Conservation (phyloP, 2,329 filamentous ascomycete genomes). For the Triangularia setosa region DNA sequence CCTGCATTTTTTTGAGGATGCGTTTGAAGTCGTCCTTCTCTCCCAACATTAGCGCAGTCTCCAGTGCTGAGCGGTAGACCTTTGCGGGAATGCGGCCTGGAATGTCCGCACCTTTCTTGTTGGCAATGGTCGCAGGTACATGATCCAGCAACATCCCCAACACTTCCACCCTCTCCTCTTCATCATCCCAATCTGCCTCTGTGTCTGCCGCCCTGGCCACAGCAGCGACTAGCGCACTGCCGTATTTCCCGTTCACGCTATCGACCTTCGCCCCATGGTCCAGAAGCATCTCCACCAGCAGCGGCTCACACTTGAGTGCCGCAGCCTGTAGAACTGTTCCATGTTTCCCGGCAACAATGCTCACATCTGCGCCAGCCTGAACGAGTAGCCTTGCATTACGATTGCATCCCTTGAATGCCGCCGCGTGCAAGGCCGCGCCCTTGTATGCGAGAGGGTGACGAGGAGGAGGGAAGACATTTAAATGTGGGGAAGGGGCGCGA, state of each 20-base stretch:
- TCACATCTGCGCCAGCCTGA: slow-evolving; percentile 9
- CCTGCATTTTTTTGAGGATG: neutral
- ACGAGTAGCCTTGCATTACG: slow-evolving; percentile 8
- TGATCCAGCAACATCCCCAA: neutral
- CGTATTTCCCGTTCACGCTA: slow-evolving; percentile 4
- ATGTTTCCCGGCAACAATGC: slow-evolving; percentile 6
- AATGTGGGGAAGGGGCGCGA: neutral
- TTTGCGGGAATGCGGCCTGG: neutral
- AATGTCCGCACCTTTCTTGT: no score
- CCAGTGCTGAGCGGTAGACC: slow-evolving; percentile 1
- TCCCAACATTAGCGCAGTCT: slow-evolving; percentile 1
- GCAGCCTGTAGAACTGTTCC: slow-evolving; percentile 18
- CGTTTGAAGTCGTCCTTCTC: slow-evolving; percentile 5
- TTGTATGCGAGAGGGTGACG: neutral
- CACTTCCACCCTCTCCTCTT: neutral
- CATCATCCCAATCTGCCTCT: neutral
- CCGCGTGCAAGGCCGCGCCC: slow-evolving; percentile 5
- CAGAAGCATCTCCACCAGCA: neutral
- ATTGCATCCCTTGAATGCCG: slow-evolving; percentile 6
- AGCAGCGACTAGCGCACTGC: slow-evolving; percentile 3
- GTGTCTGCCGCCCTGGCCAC: neutral
- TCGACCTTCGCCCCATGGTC: neutral
- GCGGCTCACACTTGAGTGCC: slow-evolving; percentile 20
- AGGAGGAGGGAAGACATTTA: neutral
- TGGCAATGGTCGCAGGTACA: no score